Evolutionary conservation across 148 eudicot species (phyloP).

Genomic region (Nepenthes gracilis): DNA sequence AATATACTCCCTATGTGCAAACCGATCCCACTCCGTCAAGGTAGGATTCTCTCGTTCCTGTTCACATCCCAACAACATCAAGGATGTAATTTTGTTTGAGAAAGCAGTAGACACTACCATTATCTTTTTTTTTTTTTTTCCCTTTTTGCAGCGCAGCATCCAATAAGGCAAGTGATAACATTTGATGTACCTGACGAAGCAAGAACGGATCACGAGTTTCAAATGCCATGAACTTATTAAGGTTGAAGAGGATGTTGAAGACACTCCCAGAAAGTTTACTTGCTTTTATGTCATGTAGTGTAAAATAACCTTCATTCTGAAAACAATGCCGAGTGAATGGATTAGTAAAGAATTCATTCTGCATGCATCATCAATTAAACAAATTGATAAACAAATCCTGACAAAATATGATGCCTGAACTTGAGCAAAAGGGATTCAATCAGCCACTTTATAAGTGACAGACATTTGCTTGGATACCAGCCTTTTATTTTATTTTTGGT

Average conservation of each 20-base stretch:
- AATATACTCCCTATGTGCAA: conserved; percentile 94
- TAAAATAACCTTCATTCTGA: conserved; percentile 71
- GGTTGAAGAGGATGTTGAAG: conserved; percentile 85
- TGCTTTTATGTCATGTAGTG: conserved; percentile 80
- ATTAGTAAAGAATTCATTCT: too few species aligned
- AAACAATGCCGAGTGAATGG: neutral
- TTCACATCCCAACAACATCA: conserved; percentile 7
- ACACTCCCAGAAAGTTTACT: conserved; percentile 80
- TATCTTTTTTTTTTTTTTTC: neutral
- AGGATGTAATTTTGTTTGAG: neutral
- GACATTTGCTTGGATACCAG: too few species aligned
- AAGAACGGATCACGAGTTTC: conserved; percentile 98
- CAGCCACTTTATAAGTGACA: neutral
- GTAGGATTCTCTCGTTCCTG: conserved; percentile 97
- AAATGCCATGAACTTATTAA: conserved; percentile 95
- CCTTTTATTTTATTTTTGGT: too few species aligned
- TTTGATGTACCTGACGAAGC: conserved; percentile 79
- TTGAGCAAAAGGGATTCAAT: neutral
- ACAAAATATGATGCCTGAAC: neutral
- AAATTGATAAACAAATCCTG: neutral
- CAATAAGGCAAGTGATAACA: neutral
- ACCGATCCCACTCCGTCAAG: conserved; percentile 98
- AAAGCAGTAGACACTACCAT: neutral
- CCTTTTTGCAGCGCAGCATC: neutral
- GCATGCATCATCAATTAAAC: too few species aligned